Evolutionary conservation across 2,329 filamentous ascomycete species (phyloP).

Genomic region (Verticillium longisporum): DNA sequence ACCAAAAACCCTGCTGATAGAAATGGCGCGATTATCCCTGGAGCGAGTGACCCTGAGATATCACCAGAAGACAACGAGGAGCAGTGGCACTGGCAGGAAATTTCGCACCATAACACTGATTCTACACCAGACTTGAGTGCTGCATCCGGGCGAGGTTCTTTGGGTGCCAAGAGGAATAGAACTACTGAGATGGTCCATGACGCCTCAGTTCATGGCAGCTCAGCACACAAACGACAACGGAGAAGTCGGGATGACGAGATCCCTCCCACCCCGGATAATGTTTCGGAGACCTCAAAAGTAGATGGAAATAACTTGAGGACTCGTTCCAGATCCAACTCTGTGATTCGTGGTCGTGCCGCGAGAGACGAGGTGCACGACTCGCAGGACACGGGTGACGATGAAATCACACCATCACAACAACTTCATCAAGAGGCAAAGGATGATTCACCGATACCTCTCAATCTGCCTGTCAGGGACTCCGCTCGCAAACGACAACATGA

Average conservation of each 20-base stretch:
- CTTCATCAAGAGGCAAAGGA: constrained; percentile 24
- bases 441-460: constrained; percentile 17
- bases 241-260: constrained; percentile 32
- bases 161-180: constrained; percentile 14
- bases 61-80: background rate
- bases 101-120: background rate
- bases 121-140: background rate
- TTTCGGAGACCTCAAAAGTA: background rate
- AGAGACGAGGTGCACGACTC: constrained; percentile 3
- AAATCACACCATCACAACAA: constrained; percentile 38
- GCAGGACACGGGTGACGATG: constrained; percentile 2
- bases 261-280: constrained; percentile 45
- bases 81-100: background rate
- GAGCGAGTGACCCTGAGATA: background rate
- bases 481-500: background rate
- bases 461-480: constrained; percentile 10
- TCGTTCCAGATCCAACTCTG: background rate
- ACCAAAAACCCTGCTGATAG: constrained; percentile 16
- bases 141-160: background rate
- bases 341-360: background rate
- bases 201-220: background rate
- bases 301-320: background rate
- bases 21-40: background rate
- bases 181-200: constrained; percentile 2
- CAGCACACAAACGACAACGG: constrained; percentile 25